A percentile compares a stretch with the other conserved stretches of the same genome.
phyloP scores from a whole-genome alignment of 345 rosid species.

The Erucastrum elatum region DNA sequence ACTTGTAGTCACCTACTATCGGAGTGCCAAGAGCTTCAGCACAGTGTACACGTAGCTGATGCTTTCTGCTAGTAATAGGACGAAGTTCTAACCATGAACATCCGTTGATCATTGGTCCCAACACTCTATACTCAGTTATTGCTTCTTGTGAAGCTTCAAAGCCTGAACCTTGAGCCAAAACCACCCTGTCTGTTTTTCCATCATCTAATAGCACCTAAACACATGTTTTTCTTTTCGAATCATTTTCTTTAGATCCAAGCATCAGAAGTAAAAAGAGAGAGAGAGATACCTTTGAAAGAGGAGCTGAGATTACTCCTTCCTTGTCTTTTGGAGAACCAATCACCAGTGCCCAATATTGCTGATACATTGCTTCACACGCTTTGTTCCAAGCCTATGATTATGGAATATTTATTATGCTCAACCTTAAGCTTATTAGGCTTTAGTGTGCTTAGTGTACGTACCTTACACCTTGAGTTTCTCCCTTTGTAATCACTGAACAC shows the following conservation, averaged over 20 bases:
- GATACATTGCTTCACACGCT: conserved; percentile 71
- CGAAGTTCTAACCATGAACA: conserved; percentile 86
- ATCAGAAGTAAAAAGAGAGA: not conserved
- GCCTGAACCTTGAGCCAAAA: conserved; percentile 63
- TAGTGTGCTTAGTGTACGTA: conserved; percentile 26
- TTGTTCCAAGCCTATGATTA: conserved; percentile 70
- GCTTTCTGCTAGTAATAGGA: conserved; percentile 80
- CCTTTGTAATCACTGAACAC: conserved; percentile 61
- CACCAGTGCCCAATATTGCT: conserved; percentile 85
- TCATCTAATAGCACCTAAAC: conserved; percentile 78
- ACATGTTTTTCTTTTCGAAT: not conserved
- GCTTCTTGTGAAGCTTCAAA: conserved; percentile 85
- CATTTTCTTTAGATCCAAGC: conserved; percentile 5
- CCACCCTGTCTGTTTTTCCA: conserved; percentile 86
- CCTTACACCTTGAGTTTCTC: conserved; percentile 60
- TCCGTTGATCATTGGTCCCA: conserved; percentile 89
- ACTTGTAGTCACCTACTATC: conserved; percentile 84
- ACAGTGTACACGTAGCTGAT: conserved; percentile 96
- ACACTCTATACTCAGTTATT: conserved; percentile 73
- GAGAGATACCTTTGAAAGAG: conserved; percentile 72
- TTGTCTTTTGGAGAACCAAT: conserved; percentile 84
- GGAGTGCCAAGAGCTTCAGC: conserved; percentile 97
- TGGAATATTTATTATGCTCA: not conserved
- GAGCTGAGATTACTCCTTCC: conserved; percentile 74
- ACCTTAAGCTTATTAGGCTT: not conserved